Evolutionary conservation across 306 rosid species (phyloP).

Genomic region (Trifolium subterraneum): DNA sequence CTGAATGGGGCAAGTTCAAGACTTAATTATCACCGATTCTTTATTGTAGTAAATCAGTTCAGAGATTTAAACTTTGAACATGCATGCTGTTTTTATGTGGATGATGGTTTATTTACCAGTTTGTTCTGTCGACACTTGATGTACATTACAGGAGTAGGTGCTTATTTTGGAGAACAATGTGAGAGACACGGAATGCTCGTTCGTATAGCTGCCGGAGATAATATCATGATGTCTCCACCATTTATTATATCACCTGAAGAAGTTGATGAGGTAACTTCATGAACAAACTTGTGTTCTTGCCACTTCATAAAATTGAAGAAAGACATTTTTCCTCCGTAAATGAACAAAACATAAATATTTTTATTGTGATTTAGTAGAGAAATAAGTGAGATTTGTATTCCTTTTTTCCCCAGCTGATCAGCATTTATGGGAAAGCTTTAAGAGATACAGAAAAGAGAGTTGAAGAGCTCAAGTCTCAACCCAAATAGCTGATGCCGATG

Average conservation of each 20-base stretch:
- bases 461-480: slow-evolving; percentile 78
- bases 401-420: slow-evolving; percentile 61
- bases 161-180: slow-evolving; percentile 86
- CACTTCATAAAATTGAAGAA: neutral
- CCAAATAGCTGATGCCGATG: slow-evolving; percentile 42
- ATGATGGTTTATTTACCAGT: slow-evolving; percentile 13
- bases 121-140: slow-evolving; percentile 30
- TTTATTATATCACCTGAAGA: slow-evolving; percentile 67
- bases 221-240: slow-evolving; percentile 89
- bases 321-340: neutral
- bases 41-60: neutral
- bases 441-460: slow-evolving; percentile 77
- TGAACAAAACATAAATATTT: neutral
- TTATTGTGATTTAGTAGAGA: slow-evolving; percentile 4
- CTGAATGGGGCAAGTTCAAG: slow-evolving; percentile 85
- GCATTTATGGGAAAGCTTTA: slow-evolving; percentile 78
- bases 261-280: slow-evolving; percentile 69
- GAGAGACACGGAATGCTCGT: slow-evolving; percentile 78
- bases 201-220: slow-evolving; percentile 73
- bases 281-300: slow-evolving; percentile 12
- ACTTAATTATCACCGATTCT: too few relatives aligned
- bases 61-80: slow-evolving; percentile 6
- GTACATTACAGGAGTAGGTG: slow-evolving; percentile 63
- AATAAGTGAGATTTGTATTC: slow-evolving; percentile 11
- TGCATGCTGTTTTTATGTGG: slow-evolving; percentile 18